phyloP scores from a whole-genome alignment of 345 rosid species.

The Gossypium sturtianum region DNA sequence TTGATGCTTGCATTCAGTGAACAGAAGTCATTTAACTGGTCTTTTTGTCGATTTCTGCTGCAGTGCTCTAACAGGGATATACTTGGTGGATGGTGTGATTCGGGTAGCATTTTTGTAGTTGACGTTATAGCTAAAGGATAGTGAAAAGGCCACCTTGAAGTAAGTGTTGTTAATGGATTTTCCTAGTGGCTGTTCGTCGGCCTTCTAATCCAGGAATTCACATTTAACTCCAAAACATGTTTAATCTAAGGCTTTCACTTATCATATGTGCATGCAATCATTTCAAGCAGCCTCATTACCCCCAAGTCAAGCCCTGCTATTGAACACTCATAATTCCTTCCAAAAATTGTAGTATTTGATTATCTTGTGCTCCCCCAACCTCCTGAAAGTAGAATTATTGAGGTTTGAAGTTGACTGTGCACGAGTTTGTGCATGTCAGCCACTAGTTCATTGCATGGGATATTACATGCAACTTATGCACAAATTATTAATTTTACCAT shows the following conservation, averaged over 20 bases:
- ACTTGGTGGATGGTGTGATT: constrained; percentile 68
- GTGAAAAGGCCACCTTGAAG: constrained; percentile 11
- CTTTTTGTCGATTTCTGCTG: constrained; percentile 23
- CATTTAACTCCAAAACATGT: background rate
- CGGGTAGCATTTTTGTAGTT: constrained; percentile 55
- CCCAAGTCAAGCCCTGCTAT: background rate
- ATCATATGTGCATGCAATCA: background rate
- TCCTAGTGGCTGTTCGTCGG: background rate
- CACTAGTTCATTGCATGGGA: background rate
- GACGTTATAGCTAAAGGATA: constrained; percentile 31
- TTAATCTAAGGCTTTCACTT: constrained; percentile 1
- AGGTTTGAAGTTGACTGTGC: constrained; percentile 11
- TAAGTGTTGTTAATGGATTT: background rate
- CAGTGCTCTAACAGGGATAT: constrained; percentile 52
- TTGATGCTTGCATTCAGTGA: background rate
- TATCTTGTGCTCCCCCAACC: background rate
- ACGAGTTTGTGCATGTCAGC: background rate
- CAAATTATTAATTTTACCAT: no score
- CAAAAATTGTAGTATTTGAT: background rate
- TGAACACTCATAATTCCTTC: background rate
- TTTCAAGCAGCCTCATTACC: background rate
- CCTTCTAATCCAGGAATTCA: background rate
- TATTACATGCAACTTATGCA: background rate
- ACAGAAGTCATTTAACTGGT: constrained; percentile 9
- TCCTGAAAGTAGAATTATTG: constrained; percentile 9